These are phyloP conservation scores for Fusarium brachygibbosum DNA, from an alignment of 2,329 filamentous ascomycete genomes.

Conservation along the genomic window DNA sequence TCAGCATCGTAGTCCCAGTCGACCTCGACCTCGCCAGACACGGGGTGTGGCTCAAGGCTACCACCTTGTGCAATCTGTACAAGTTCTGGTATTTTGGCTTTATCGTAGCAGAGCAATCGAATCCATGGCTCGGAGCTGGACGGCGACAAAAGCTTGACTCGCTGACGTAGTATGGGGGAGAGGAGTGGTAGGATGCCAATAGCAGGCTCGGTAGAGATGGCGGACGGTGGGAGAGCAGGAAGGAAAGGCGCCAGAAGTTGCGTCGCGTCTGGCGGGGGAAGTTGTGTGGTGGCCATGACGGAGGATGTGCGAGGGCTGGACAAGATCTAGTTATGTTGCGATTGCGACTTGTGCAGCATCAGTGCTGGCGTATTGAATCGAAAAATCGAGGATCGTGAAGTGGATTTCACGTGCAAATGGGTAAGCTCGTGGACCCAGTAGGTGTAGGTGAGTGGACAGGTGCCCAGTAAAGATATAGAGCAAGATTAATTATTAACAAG, in stretches of 20 bases:
- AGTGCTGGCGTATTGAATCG: conserved; percentile 6
- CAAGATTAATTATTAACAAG: conserved; percentile 2
- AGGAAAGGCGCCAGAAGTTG: conserved; percentile 68
- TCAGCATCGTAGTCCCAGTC: conserved; percentile 75
- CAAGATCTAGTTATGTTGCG: conserved; percentile 8
- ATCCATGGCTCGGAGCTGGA: conserved; percentile 77
- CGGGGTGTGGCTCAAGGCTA: conserved; percentile 81
- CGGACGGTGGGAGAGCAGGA: conserved; percentile 70
- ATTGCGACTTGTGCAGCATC: conserved; percentile 12
- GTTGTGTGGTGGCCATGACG: conserved; percentile 49
- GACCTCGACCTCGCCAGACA: conserved; percentile 83
- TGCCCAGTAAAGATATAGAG: conserved; percentile 18
- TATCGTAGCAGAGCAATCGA: conserved; percentile 77
- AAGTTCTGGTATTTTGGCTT: conserved; percentile 68
- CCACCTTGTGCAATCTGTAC: conserved; percentile 72
- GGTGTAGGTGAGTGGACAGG: conserved; percentile 8
- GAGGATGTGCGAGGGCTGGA: background rate
- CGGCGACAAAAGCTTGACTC: conserved; percentile 74
- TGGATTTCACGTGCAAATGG: conserved; percentile 38
- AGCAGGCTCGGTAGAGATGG: conserved; percentile 70
- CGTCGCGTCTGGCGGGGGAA: conserved; percentile 62
- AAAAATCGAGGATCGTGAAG: conserved; percentile 14
- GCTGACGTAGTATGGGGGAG: conserved; percentile 75
- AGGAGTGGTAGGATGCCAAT: conserved; percentile 70
- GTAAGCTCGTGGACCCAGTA: conserved; percentile 29